Conservation (phyloP, 306 rosid species). For the Castanea mollissima region DNA sequence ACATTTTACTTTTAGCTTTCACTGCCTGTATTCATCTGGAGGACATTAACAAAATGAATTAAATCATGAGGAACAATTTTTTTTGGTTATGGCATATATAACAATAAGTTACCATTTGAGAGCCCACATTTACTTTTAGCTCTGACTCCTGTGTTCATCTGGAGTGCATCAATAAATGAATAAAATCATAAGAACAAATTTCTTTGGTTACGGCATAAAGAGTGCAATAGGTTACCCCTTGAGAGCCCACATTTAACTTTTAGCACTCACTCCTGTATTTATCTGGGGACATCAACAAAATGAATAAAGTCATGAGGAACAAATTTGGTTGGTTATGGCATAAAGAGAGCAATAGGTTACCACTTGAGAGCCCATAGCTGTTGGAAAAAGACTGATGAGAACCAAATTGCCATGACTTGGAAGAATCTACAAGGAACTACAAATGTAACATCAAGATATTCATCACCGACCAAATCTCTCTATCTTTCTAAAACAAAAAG, state of each 20-base stretch:
- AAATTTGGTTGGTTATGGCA: constrained; percentile 18
- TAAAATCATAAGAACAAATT: constrained; percentile 2
- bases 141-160: neutral
- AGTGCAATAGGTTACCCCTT: constrained; percentile 29
- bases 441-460: constrained; percentile 39
- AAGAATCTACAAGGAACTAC: constrained; percentile 29
- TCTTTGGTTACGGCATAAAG: constrained; percentile 19
- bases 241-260: constrained; percentile 1
- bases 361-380: constrained; percentile 24
- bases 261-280: neutral
- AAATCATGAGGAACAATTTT: neutral
- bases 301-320: neutral
- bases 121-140: neutral
- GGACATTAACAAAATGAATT: neutral
- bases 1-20: neutral
- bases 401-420: constrained; percentile 28
- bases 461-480: constrained; percentile 4
- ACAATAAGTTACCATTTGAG: constrained; percentile 26
- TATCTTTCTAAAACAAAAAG: constrained; percentile 18
- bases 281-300: neutral
- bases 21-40: neutral
- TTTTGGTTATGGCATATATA: constrained; percentile 19
- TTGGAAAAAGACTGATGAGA: constrained; percentile 31
- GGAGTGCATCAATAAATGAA: neutral
- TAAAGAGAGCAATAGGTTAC: constrained; percentile 29